phyloP scores from a whole-genome alignment of 176 grass and related monocot species.

The Eremochloa ophiuroides region DNA sequence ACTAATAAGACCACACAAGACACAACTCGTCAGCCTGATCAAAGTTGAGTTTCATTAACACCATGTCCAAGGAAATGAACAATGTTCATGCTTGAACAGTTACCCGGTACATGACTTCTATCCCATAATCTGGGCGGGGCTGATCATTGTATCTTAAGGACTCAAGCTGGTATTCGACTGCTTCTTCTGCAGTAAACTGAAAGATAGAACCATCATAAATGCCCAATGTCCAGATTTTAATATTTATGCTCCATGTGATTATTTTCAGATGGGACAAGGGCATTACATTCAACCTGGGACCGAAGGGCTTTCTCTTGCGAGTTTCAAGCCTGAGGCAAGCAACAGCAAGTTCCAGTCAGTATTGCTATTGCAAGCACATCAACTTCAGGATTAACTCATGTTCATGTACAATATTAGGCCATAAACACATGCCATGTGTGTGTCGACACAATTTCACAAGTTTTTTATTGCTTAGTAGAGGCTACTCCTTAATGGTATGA shows the following conservation, averaged over 20 bases:
- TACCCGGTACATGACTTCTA: conserved; percentile 99
- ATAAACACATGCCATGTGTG: not conserved
- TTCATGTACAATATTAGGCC: not conserved
- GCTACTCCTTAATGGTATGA: not conserved
- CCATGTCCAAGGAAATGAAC: not conserved
- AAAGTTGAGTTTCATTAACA: not conserved
- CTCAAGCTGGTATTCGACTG: conserved; percentile 76
- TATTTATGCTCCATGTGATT: not conserved
- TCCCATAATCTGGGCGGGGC: conserved; percentile 77
- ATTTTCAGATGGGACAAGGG: no score
- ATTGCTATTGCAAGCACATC: not conserved
- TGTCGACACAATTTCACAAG: not conserved
- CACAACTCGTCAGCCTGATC: conserved; percentile 16
- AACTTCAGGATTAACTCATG: not conserved
- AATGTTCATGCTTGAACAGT: conserved; percentile 13
- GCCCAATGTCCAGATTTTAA: no score
- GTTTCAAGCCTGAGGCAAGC: conserved; percentile 69
- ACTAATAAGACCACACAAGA: conserved; percentile 50
- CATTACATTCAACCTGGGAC: no score
- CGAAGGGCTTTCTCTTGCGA: conserved; percentile 45
- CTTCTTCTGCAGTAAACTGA: conserved; percentile 94
- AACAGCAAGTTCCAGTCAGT: conserved; percentile 11
- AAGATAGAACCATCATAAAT: conserved; percentile 26
- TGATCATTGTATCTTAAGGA: conserved; percentile 91
- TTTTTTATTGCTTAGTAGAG: not conserved